Percentiles rank a stretch among this genome's conserved stretches.
These are phyloP conservation scores for Diaporthe sp. DNA, from an alignment of 2,329 filamentous ascomycete species.

Conservation along the genomic window DNA sequence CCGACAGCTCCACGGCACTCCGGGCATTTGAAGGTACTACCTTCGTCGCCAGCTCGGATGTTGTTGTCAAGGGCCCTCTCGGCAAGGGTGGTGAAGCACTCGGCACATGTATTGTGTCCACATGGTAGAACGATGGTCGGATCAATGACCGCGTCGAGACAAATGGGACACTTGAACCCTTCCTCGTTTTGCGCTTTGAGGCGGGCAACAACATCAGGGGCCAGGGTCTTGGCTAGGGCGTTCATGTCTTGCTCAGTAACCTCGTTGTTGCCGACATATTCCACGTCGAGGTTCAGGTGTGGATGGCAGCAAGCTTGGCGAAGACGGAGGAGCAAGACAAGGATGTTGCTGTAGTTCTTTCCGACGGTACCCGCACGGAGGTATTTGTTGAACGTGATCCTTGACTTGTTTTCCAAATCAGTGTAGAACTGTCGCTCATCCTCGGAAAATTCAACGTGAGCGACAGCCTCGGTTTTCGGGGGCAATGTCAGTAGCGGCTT, in stretches of 20 bases:
- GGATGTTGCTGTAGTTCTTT: no score
- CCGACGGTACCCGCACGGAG: no score
- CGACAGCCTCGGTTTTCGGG: constrained; percentile 69
- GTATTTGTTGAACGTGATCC: no score
- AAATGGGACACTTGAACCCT: constrained; percentile 83
- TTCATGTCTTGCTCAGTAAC: no score
- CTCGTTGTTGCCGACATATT: no score
- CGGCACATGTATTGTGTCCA: no score
- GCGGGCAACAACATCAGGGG: constrained; percentile 70
- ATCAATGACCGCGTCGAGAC: constrained; percentile 79
- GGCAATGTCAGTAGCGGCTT: constrained; percentile 74
- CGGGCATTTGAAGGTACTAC: constrained; percentile 72
- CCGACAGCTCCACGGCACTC: no score
- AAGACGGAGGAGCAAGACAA: no score
- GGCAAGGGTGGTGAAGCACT: no score
- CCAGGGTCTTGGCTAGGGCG: constrained; percentile 69
- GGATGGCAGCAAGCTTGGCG: no score
- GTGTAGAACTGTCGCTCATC: constrained; percentile 75
- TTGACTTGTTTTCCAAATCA: constrained; percentile 69
- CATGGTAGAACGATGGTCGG: constrained; percentile 84
- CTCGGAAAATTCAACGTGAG: constrained; percentile 73
- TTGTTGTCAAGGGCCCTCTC: constrained; percentile 67
- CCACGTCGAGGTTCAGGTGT: no score
- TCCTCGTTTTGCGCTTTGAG: constrained; percentile 61
- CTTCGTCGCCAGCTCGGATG: no score